Evolutionary conservation across 2,329 filamentous ascomycete species (phyloP).

Genomic region (Emmonsia crescens): DNA sequence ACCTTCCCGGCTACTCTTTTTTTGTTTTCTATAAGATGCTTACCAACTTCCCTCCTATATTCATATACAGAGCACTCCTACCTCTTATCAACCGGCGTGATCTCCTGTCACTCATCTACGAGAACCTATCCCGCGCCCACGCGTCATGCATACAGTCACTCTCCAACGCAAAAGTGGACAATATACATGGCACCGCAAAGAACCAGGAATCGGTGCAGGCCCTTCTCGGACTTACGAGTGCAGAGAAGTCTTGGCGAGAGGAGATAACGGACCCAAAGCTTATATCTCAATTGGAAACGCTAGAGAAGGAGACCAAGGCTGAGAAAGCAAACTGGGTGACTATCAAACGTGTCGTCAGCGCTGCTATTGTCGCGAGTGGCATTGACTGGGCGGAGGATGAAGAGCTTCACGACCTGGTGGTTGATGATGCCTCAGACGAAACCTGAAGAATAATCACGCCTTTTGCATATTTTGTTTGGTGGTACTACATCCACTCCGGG

Average conservation of each 20-base stretch:
- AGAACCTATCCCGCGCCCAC: slow-evolving; percentile 47
- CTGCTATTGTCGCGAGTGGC: slow-evolving; percentile 68
- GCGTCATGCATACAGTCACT: slow-evolving; percentile 43
- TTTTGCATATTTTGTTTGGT: neutral
- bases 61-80: slow-evolving; percentile 52
- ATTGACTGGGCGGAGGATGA: slow-evolving; percentile 68
- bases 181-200: slow-evolving; percentile 43
- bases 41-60: slow-evolving; percentile 3
- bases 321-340: slow-evolving; percentile 60
- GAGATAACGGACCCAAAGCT: slow-evolving; percentile 44
- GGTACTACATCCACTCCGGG: neutral
- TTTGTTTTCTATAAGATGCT: neutral
- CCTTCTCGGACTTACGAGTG: slow-evolving; percentile 52
- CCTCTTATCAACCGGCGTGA: slow-evolving; percentile 59
- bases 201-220: slow-evolving; percentile 55
- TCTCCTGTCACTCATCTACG: slow-evolving; percentile 51
- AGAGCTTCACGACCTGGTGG: slow-evolving; percentile 56
- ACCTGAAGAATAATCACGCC: neutral
- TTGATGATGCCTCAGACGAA: slow-evolving; percentile 40
- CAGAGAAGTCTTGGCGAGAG: slow-evolving; percentile 42
- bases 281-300: slow-evolving; percentile 45
- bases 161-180: slow-evolving; percentile 48
- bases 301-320: slow-evolving; percentile 50
- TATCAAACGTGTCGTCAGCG: slow-evolving; percentile 68
- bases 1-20: neutral